Evolutionary conservation across 2,329 filamentous ascomycete genomes (phyloP).

Genomic region (Penicillium carneum): DNA sequence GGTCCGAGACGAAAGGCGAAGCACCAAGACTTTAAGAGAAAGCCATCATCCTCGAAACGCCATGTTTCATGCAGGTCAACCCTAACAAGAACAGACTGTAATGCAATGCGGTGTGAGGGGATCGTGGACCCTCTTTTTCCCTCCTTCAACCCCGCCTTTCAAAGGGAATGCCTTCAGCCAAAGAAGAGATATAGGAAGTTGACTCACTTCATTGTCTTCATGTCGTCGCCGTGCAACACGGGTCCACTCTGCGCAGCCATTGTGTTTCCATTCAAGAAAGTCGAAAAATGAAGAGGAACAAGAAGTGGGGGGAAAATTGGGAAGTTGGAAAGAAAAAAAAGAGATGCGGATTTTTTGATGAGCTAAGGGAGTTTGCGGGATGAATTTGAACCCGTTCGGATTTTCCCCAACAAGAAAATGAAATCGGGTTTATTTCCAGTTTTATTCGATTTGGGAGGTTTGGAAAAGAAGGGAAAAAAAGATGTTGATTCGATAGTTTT

Average conservation of each 20-base stretch:
- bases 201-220: conserved; percentile 67
- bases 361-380: conserved; percentile 50
- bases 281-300: conserved; percentile 1
- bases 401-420: conserved; percentile 7
- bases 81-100: conserved; percentile 11
- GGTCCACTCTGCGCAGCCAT: conserved; percentile 57
- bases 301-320: conserved; percentile 25
- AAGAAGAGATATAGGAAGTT: conserved; percentile 8
- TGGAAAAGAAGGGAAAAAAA: neutral
- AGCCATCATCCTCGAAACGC: conserved; percentile 14
- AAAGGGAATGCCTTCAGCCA: neutral
- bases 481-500: neutral
- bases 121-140: conserved; percentile 25
- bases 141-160: conserved; percentile 12
- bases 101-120: conserved; percentile 34
- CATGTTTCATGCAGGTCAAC: conserved; percentile 22
- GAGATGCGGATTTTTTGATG: conserved; percentile 36
- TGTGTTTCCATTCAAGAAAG: conserved; percentile 47
- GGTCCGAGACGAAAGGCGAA: neutral
- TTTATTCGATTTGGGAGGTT: neutral
- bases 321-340: conserved; percentile 22
- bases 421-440: neutral
- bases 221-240: conserved; percentile 63
- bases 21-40: neutral
- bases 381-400: conserved; percentile 28